Conservation (phyloP, 202 grass and related monocot species). For the Brachypodium distachyon region DNA sequence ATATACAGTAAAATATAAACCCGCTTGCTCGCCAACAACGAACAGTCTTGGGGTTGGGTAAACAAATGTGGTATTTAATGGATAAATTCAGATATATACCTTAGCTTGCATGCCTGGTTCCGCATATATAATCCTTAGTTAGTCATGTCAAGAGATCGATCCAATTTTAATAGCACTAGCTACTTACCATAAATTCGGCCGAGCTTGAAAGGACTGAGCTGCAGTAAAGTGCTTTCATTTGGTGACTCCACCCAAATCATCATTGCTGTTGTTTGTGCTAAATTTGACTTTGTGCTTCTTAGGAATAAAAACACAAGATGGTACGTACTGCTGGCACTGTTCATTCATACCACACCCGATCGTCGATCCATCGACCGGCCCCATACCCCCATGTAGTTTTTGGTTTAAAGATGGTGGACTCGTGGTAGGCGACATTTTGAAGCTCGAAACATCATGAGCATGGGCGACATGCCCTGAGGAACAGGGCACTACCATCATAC, state of each 20-base stretch:
- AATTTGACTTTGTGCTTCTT: background rate
- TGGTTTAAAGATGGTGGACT: background rate
- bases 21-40: background rate
- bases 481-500: background rate
- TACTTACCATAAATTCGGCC: background rate
- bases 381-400: background rate
- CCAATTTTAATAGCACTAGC: background rate
- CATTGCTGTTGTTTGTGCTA: background rate
- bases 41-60: background rate
- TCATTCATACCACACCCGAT: background rate
- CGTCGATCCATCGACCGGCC: background rate
- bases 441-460: slow-evolving; percentile 12
- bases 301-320: background rate
- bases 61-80: background rate
- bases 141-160: background rate
- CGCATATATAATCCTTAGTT: background rate
- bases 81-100: background rate
- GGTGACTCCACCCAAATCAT: background rate
- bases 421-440: slow-evolving; percentile 10
- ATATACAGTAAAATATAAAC: too few relatives aligned
- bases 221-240: background rate
- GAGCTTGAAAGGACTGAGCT: background rate
- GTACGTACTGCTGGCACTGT: background rate
- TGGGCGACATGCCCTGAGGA: background rate
- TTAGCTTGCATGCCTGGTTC: too few relatives aligned